Percentiles rank a stretch among this genome's conserved stretches.
These are phyloP conservation scores for Escovopsis weberi DNA, from an alignment of 2,329 filamentous ascomycete species.

Conservation along the genomic window DNA sequence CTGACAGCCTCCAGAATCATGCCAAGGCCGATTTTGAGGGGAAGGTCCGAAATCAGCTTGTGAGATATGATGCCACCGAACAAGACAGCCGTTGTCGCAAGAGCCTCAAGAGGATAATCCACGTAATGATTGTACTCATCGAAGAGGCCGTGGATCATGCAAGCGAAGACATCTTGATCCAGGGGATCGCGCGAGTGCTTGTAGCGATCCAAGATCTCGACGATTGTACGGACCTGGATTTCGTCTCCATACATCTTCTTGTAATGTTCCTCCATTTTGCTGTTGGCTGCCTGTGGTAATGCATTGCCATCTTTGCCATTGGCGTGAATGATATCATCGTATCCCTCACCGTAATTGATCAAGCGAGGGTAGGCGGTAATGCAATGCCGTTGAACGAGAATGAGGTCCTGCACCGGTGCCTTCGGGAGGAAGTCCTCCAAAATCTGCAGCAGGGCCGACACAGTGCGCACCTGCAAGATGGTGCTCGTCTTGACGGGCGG, in stretches of 20 bases:
- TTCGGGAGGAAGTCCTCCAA: slow-evolving; percentile 55
- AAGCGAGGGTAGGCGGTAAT: slow-evolving; percentile 86
- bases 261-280: slow-evolving; percentile 93
- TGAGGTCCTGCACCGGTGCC: slow-evolving; percentile 50
- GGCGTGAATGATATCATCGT: slow-evolving; percentile 77
- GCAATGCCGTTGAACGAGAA: slow-evolving; percentile 70
- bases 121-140: slow-evolving; percentile 94
- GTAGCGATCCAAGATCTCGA: slow-evolving; percentile 71
- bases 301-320: slow-evolving; percentile 74
- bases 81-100: slow-evolving; percentile 88
- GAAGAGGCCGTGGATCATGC: slow-evolving; percentile 96
- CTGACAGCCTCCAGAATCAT: slow-evolving; percentile 97
- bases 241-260: slow-evolving; percentile 96
- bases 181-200: slow-evolving; percentile 72
- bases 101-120: slow-evolving; percentile 88
- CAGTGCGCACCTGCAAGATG: slow-evolving; percentile 71
- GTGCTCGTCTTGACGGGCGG: slow-evolving; percentile 46
- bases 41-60: slow-evolving; percentile 77
- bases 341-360: slow-evolving; percentile 91
- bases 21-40: slow-evolving; percentile 82
- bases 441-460: slow-evolving; percentile 65
- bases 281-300: slow-evolving; percentile 64
- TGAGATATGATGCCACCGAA: slow-evolving; percentile 95
- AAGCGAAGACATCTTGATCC: slow-evolving; percentile 91
- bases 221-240: slow-evolving; percentile 70